Conservation (phyloP, 768 basidiomycete species). For the Russula olivacea region DNA sequence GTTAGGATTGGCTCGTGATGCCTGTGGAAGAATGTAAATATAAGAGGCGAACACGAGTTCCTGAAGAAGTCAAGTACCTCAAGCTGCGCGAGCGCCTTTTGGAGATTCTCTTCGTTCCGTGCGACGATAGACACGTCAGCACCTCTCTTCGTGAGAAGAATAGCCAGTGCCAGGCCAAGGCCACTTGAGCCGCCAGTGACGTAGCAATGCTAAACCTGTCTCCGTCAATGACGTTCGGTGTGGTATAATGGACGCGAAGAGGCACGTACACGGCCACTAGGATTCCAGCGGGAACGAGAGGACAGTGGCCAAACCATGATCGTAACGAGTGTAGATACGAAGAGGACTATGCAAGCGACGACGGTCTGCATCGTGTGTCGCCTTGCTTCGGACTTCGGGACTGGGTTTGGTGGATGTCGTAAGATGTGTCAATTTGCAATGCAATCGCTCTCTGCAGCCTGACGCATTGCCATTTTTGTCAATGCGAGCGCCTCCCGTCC, state of each 20-base stretch:
- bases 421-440: not conserved
- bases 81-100: slow-evolving; percentile 51
- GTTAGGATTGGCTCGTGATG: slow-evolving; percentile 43
- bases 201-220: slow-evolving; percentile 61
- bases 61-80: slow-evolving; percentile 43
- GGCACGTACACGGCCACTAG: slow-evolving; percentile 27
- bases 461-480: not conserved
- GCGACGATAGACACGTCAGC: slow-evolving; percentile 86
- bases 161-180: slow-evolving; percentile 69
- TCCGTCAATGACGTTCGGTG: not conserved
- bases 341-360: not conserved
- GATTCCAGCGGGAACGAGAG: slow-evolving; percentile 30
- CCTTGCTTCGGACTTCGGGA: no score
- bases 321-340: slow-evolving; percentile 9
- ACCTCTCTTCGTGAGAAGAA: slow-evolving; percentile 57
- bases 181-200: slow-evolving; percentile 82
- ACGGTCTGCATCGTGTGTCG: no score
- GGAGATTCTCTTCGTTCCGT: slow-evolving; percentile 57
- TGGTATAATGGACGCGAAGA: not conserved
- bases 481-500: not conserved
- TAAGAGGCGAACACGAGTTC: not conserved
- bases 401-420: not conserved
- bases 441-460: not conserved
- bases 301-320: slow-evolving; percentile 25
- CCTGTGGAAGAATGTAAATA: slow-evolving; percentile 33